These are phyloP conservation scores for Diaporthe sp. DNA, from an alignment of 2,329 filamentous ascomycete genomes.

Conservation along the genomic window DNA sequence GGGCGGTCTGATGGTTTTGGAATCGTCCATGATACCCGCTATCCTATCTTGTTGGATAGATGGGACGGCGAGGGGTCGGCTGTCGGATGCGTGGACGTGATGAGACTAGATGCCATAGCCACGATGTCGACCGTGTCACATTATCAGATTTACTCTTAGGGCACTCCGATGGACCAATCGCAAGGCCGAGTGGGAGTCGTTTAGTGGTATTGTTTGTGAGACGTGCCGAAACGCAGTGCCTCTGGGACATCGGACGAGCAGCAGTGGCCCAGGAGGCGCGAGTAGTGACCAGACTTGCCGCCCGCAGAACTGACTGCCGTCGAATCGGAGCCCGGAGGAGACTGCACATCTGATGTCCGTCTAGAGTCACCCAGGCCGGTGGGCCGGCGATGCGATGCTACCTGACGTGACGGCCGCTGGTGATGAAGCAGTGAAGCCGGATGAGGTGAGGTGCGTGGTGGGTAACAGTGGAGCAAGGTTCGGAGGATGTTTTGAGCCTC, in stretches of 20 bases:
- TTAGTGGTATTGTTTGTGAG: constrained; percentile 3
- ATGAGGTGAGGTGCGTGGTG: neutral
- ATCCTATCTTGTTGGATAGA: constrained; percentile 13
- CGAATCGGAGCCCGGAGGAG: neutral
- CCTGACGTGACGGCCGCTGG: neutral
- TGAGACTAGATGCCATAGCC: constrained; percentile 18
- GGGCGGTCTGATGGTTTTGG: neutral
- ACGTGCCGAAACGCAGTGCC: constrained; percentile 27
- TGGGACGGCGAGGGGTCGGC: constrained; percentile 24
- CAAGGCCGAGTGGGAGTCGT: neutral
- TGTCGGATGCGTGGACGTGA: constrained; percentile 11
- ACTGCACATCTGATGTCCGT: neutral
- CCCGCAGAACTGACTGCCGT: neutral
- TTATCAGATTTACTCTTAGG: constrained; percentile 16
- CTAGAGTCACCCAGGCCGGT: constrained; percentile 4
- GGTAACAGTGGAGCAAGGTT: neutral
- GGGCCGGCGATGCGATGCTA: constrained; percentile 16
- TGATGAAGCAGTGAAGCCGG: neutral
- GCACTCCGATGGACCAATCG: constrained; percentile 26
- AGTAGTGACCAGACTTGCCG: neutral
- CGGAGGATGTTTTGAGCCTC: constrained; percentile 15
- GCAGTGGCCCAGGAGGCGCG: neutral
- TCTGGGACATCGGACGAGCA: constrained; percentile 10
- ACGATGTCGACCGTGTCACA: constrained; percentile 14
- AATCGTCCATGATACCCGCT: neutral